A percentile compares a stretch with the other conserved stretches of the same genome.
Conservation (phyloP, 2,329 filamentous ascomycete genomes). For the Aspergillus flavus region DNA sequence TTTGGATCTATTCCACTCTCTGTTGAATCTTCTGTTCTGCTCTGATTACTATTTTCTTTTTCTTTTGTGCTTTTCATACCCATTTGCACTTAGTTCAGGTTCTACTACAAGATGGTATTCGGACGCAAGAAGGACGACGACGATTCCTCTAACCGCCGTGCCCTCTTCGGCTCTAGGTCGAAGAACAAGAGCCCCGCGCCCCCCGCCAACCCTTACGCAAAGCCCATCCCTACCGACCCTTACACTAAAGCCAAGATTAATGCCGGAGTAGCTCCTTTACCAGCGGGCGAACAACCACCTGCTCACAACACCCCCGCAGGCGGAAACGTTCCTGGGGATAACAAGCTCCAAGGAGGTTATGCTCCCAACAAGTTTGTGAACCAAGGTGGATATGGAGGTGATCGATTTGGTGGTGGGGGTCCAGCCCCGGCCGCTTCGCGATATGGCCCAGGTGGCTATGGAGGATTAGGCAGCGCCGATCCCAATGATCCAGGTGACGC, state of each 20-base stretch:
- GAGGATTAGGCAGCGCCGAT: conserved; percentile 55
- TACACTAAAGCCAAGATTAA: conserved; percentile 56
- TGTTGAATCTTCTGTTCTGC: background rate
- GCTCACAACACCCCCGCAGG: conserved; percentile 27
- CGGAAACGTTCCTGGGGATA: conserved; percentile 35
- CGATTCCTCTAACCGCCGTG: conserved; percentile 55
- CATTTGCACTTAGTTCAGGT: background rate
- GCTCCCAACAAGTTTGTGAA: conserved; percentile 46
- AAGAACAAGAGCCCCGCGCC: conserved; percentile 58
- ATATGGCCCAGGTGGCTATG: conserved; percentile 56
- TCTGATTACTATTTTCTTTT: background rate
- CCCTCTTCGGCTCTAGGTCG: conserved; percentile 61
- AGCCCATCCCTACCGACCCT: conserved; percentile 55
- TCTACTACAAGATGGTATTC: conserved; percentile 33
- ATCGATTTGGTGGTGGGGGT: conserved; percentile 55
- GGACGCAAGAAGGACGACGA: conserved; percentile 57
- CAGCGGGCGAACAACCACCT: conserved; percentile 34
- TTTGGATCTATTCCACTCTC: background rate
- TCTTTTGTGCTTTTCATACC: background rate
- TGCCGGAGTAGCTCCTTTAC: conserved; percentile 42
- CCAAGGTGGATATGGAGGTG: conserved; percentile 52
- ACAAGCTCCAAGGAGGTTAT: conserved; percentile 41
- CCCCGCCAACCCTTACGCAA: conserved; percentile 59
- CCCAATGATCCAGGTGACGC: conserved; percentile 56
- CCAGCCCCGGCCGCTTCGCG: conserved; percentile 49